Base-by-base conservation (phyloP, 208 protist genomes). In the Chromosphaera perkinsii region DNA sequence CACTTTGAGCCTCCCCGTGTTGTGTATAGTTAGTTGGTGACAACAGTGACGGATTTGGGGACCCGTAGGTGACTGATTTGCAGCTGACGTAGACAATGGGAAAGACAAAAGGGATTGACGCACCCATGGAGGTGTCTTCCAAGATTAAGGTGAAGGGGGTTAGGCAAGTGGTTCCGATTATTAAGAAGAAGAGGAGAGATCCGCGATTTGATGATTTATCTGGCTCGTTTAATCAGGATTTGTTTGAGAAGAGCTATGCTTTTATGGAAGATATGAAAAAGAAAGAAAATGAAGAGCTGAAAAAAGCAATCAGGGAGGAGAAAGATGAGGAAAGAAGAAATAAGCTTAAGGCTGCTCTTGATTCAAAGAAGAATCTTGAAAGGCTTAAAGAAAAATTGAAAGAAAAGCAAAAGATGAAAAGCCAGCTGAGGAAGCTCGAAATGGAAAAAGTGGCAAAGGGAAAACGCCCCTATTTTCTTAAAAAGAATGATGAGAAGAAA, bases 401-500 rank as follows among this genome's bases (percentile, higher is more conserved):
- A 52, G 42, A 37, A 42, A n/a, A 35, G 22, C 37, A 35, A 39
- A 20, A 12, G 29, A n/a, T 66, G 2, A 66, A 66, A 45, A 32
- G 43, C 17, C 5, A 39, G 1, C 29, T 29, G 14, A 9, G 43
- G 10, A 66, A 66, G 43, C 17, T 43, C 17, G 59, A 66, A 54
- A n/a, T 9, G 9, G 43, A 49, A 26, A 43, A 37, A 3, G 59
- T 66, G n/a, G 43, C 37, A 22, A 17, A 66, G 45, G 59, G 59
- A 17, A 66, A 66, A 39, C 10, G 26, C 22, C 59, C 59, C 10
- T 66, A 48, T 43, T 66, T 48, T 43, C 43, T 66, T 26, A 66
- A 66, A 43, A 51, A 54, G 32, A 43, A 37, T 27, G 59, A 66
- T 32, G 33, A 66, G 27, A 66, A 66, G 43, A 66, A 52, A 39